Evolutionary conservation across 352 stramenopile genomes (phyloP).

Genomic region (Globisporangium paddicum): DNA sequence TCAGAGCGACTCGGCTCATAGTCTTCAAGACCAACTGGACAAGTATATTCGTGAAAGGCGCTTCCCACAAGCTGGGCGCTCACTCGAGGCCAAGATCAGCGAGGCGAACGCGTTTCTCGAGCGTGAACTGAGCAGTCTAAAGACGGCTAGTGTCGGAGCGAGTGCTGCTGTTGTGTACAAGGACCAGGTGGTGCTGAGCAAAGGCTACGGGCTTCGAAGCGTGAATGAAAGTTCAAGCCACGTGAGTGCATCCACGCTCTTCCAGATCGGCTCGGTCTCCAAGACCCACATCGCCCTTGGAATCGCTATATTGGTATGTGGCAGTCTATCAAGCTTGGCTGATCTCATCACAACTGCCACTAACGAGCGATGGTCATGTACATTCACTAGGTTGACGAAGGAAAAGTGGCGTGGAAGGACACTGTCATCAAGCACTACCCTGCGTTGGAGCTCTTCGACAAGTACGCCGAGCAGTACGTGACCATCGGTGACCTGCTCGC

Average conservation of each 20-base stretch:
- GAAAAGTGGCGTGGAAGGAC: constrained; percentile 44
- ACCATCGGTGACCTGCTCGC: constrained; percentile 42
- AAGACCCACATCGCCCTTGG: constrained; percentile 59
- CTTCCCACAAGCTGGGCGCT: neutral
- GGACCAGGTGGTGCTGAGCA: constrained; percentile 37
- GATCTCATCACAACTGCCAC: neutral
- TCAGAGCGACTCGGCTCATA: neutral
- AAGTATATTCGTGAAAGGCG: neutral
- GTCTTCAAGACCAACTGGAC: constrained; percentile 26
- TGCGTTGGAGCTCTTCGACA: constrained; percentile 29
- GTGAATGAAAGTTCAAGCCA: constrained; percentile 23
- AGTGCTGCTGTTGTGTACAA: constrained; percentile 47
- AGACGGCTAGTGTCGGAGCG: constrained; percentile 35
- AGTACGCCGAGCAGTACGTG: constrained; percentile 28
- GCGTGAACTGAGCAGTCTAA: constrained; percentile 26
- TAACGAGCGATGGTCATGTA: too few relatives aligned
- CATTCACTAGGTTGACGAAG: constrained; percentile 37
- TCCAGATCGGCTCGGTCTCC: constrained; percentile 63
- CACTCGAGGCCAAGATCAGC: constrained; percentile 24
- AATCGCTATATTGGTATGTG: constrained; percentile 2
- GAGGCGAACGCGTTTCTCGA: constrained; percentile 40
- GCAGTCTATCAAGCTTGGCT: too few relatives aligned
- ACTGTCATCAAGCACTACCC: constrained; percentile 50
- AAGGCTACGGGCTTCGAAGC: constrained; percentile 34
- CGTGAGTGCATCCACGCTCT: constrained; percentile 42